These are phyloP conservation scores for Microcyclospora tardicrescens DNA, from an alignment of 2,329 filamentous ascomycete species.

Conservation along the genomic window DNA sequence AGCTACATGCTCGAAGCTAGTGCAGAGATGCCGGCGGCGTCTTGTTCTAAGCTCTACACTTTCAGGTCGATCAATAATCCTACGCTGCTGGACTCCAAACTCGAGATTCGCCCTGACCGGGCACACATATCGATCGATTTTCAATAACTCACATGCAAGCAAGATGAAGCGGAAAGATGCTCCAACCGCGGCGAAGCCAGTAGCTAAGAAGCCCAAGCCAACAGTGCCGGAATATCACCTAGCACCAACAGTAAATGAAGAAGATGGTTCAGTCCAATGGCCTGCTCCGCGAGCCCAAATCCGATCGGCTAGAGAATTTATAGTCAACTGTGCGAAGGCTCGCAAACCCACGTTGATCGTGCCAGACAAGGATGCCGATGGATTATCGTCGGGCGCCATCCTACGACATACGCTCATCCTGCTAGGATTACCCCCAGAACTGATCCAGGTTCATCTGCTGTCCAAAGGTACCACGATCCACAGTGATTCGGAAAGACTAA, in stretches of 20 bases:
- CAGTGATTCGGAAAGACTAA: constrained; percentile 37
- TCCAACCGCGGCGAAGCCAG: constrained; percentile 6
- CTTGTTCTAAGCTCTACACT: no score
- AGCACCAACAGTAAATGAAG: constrained; percentile 29
- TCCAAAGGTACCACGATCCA: constrained; percentile 48
- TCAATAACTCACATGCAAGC: neutral
- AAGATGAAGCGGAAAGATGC: constrained; percentile 17
- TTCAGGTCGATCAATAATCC: neutral
- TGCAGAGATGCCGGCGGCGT: no score
- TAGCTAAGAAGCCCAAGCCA: constrained; percentile 17
- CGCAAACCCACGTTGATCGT: constrained; percentile 45
- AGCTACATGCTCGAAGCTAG: no score
- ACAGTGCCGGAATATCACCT: constrained; percentile 34
- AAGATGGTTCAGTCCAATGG: constrained; percentile 43
- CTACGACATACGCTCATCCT: constrained; percentile 45
- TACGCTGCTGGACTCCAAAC: neutral
- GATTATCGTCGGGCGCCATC: constrained; percentile 51
- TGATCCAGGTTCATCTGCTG: constrained; percentile 47
- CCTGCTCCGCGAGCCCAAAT: constrained; percentile 47
- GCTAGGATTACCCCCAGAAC: constrained; percentile 41
- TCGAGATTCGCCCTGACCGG: no score
- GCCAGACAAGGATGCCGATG: constrained; percentile 58
- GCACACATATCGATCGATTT: no score
- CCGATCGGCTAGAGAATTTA: constrained; percentile 41
- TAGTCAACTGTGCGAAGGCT: constrained; percentile 42